phyloP scores from a whole-genome alignment of 345 rosid genomes.

The Tarenaya hassleriana region DNA sequence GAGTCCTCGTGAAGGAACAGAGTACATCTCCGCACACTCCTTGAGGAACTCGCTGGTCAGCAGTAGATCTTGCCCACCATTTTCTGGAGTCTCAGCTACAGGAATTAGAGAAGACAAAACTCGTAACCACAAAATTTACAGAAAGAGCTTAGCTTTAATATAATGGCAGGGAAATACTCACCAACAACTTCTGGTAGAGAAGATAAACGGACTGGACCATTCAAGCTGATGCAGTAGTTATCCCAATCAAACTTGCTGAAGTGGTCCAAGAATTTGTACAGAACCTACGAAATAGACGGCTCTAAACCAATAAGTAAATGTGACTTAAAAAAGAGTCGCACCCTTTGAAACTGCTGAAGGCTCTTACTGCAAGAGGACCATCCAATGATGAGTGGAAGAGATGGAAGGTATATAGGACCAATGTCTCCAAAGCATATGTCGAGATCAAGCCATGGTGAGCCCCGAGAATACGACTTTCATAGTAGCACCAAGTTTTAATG shows the following conservation, averaged over 20 bases:
- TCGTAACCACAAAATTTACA: slow-evolving; percentile 8
- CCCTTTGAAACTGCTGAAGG: slow-evolving; percentile 14
- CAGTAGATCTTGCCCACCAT: slow-evolving; percentile 48
- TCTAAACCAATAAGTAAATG: slow-evolving; percentile 4
- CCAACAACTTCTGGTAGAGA: slow-evolving; percentile 62
- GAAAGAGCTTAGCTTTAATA: slow-evolving; percentile 10
- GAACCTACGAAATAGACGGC: slow-evolving; percentile 39
- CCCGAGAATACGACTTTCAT: slow-evolving; percentile 86
- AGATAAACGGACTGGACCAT: slow-evolving; percentile 62
- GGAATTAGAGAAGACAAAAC: slow-evolving; percentile 13
- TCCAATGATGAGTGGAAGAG: slow-evolving; percentile 58
- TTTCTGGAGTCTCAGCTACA: slow-evolving; percentile 53
- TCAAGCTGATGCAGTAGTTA: slow-evolving; percentile 74
- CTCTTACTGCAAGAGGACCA: slow-evolving; percentile 80
- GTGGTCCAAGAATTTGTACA: slow-evolving; percentile 80
- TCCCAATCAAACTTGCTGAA: slow-evolving; percentile 98
- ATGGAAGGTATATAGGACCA: slow-evolving; percentile 78
- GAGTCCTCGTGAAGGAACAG: slow-evolving; percentile 52
- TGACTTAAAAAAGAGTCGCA: slow-evolving; percentile 9
- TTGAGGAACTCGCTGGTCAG: slow-evolving; percentile 59
- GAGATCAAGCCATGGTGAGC: slow-evolving; percentile 89
- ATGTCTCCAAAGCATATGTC: slow-evolving; percentile 82
- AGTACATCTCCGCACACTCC: slow-evolving; percentile 49
- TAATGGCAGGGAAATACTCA: slow-evolving; percentile 26
- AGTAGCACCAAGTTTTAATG: slow-evolving; percentile 90